Conservation (phyloP, 441 rosid species). For the Eutrema salsugineum region DNA sequence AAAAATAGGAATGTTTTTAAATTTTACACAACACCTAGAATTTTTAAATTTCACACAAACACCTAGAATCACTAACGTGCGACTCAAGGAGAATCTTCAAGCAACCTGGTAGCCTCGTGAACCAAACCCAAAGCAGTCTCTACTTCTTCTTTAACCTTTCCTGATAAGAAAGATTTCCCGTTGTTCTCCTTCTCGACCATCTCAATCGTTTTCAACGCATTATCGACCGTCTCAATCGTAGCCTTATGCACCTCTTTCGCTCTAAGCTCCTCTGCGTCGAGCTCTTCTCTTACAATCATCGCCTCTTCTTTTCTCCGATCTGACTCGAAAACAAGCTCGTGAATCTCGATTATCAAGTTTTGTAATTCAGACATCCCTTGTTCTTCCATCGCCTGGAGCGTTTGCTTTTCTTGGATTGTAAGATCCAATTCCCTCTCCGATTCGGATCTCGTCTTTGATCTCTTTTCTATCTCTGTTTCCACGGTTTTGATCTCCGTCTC, state of each 20-base stretch:
- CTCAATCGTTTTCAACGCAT: conserved; percentile 30
- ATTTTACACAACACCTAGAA: background rate
- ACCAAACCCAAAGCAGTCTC: conserved; percentile 30
- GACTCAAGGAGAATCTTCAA: conserved; percentile 14
- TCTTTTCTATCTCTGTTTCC: conserved; percentile 45
- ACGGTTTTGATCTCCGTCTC: conserved; percentile 42
- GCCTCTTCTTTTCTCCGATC: conserved; percentile 57
- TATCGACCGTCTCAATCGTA: conserved; percentile 31
- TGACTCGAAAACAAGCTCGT: conserved; percentile 48
- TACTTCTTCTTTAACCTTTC: conserved; percentile 44
- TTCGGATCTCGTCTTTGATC: conserved; percentile 41
- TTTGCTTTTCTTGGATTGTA: conserved; percentile 51
- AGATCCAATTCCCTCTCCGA: conserved; percentile 42
- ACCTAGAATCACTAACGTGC: background rate
- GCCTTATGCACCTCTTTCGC: conserved; percentile 33
- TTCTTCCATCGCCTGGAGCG: conserved; percentile 49
- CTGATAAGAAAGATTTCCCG: conserved; percentile 15
- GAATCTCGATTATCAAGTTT: conserved; percentile 50
- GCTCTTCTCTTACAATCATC: conserved; percentile 44
- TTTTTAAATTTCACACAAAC: background rate
- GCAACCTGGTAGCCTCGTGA: conserved; percentile 38
- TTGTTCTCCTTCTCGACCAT: conserved; percentile 13
- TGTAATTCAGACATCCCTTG: conserved; percentile 50
- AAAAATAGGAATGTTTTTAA: background rate
- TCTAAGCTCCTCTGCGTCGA: conserved; percentile 25